Percentiles rank a stretch among this genome's conserved stretches.
Conservation (phyloP, 2,329 filamentous ascomycete species). For the Fusarium piperis region DNA sequence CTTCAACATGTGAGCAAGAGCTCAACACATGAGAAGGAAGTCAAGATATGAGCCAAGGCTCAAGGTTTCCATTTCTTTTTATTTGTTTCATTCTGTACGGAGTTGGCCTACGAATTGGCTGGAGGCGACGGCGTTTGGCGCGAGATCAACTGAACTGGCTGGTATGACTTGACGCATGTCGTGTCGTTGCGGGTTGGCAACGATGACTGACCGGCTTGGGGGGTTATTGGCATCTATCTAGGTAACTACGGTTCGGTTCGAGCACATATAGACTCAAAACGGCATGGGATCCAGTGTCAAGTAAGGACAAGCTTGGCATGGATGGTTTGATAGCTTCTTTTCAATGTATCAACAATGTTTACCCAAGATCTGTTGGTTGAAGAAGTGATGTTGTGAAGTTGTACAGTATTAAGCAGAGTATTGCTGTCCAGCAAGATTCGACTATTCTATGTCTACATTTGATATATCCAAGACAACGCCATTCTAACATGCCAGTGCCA, state of each 20-base stretch:
- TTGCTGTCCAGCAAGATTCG: neutral
- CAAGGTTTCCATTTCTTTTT: neutral
- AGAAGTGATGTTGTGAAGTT: neutral
- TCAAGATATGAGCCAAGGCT: neutral
- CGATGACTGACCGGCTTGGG: conserved; percentile 17
- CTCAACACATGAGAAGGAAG: neutral
- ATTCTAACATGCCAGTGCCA: neutral
- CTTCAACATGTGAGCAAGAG: conserved; percentile 33
- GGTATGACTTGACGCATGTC: conserved; percentile 21
- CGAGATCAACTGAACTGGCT: conserved; percentile 7
- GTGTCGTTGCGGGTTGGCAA: conserved; percentile 21
- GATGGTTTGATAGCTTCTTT: conserved; percentile 16
- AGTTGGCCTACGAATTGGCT: conserved; percentile 31
- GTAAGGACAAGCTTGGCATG: conserved; percentile 11
- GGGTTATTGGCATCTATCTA: conserved; percentile 21
- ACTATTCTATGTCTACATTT: conserved; percentile 1
- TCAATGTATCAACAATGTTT: conserved; percentile 26
- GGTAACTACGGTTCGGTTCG: conserved; percentile 5
- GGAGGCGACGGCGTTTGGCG: conserved; percentile 36
- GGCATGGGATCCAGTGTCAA: conserved; percentile 12
- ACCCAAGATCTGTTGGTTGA: neutral
- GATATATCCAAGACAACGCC: conserved; percentile 6
- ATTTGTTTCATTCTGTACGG: conserved; percentile 13
- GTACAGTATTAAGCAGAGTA: neutral
- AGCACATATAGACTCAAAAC: conserved; percentile 33